Base-by-base conservation (phyloP, 257 asterid species). In the Rubia yunnanensis region DNA sequence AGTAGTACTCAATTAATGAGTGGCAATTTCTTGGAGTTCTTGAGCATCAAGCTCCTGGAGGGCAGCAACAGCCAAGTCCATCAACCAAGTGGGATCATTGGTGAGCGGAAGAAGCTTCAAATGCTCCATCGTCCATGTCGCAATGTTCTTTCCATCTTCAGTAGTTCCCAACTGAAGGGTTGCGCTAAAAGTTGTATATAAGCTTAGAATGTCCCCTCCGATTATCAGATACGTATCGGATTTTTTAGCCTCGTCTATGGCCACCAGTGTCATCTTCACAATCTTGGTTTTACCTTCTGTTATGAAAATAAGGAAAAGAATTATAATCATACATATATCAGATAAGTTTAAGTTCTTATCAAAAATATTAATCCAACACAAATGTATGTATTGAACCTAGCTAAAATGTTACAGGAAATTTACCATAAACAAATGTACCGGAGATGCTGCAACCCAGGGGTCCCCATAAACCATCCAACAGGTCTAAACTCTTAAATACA, bases 131-230 rank as follows among this genome's bases (percentile, higher is more conserved):
- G 63, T 57, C 63, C 63, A 57, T 11, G 63, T 30, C 22, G 31
- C 63, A 3, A 57, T 13, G 63, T 57, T 57, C 63, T 57, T 57
- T 15, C 63, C 63, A 57, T 57, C 23, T 30, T 57, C 23, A 30
- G 23, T 28, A 15, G 39, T 57, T 28, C 34, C 63, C 3, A 31
- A 10, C 23, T 57, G 63, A 5, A 57, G 11, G 7, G 23, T 57
- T 57, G 35, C 22, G n/a, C 23, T 57, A 27, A 57, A 1, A 15
- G 63, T 15, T 57, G 63, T 1, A 23, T 27, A 57, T 27, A 30
- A 57, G 2, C 4, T 2, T 5, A 57, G 23, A 14, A 30, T 34
- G 18, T 57, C 63, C 27, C 63, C 63, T 27, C 11, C 39, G 8
- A 28, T 28, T 3, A 26, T 15, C 23, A 3, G 1, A 28, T 22